Base-by-base conservation (phyloP, 78 protist species). In the Monocercomonoides exilis region DNA sequence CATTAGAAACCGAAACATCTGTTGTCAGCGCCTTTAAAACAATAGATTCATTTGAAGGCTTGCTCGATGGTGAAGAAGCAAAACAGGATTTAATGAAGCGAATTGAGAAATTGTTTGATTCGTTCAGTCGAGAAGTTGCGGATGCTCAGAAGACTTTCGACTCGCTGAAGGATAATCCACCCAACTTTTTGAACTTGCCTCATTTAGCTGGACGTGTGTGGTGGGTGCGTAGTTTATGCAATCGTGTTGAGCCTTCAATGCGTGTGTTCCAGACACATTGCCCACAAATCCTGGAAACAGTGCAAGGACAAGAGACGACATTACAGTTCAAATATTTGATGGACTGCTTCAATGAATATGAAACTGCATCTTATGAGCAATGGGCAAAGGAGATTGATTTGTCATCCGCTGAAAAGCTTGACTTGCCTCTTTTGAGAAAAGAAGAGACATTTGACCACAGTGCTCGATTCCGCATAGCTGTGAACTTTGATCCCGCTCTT, bases 401-500 rank as follows among this genome's bases (percentile, higher is more conserved):
- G n/a, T 45, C 41, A 6, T 0, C 85, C 2, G 45, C 33, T 0
- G 81, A 43, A 38, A 86, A 85, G 43, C 88, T 85, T 11, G 45
- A 77, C 43, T 45, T 43, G 88, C 21, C 42, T 32, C 44, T 89
- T 36, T n/a, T 70, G 41, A 64, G 84, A 2, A 21, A 3, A 21
- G 84, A 86, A 44, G 45, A 38, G 43, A 4, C 5, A 36, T 35
- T 2, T 5, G 46, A 1, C 77, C 45, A 35, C 84, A 44, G 81
- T 33, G 43, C 38, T 70, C 35, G 63, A 54, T 44, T 81, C 41
- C n/a, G 0, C 11, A 44, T 94, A 35, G 1, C 4, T 35, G 94
- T 94, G 84, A 94, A 92, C 91, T 92, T 94, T 80, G 93, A 89
- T 77, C 82, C 92, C 29, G 54, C 36, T 36, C 87, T 94, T 32